These are phyloP conservation scores for Cardamine resedifolia DNA, from an alignment of 345 rosid species.

Conservation along the genomic window DNA sequence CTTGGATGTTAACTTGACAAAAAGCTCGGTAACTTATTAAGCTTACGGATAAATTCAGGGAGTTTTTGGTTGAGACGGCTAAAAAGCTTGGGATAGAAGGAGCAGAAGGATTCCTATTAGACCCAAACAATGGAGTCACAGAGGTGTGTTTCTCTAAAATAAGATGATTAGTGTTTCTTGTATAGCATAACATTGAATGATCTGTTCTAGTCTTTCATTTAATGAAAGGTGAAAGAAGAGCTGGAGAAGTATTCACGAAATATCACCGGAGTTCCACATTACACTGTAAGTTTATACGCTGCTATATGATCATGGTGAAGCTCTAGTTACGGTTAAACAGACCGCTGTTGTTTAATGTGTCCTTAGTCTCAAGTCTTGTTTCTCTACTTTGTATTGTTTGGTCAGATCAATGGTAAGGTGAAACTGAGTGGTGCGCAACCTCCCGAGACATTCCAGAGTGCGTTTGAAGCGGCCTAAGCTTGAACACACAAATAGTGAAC, in stretches of 20 bases:
- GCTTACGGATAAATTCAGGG: conserved; percentile 43
- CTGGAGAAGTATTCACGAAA: conserved; percentile 55
- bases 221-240: conserved; percentile 69
- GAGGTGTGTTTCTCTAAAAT: conserved; percentile 40
- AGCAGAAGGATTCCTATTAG: conserved; percentile 75
- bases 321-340: neutral
- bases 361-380: neutral
- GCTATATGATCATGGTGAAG: neutral
- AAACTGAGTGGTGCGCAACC: conserved; percentile 80
- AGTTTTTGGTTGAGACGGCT: conserved; percentile 78
- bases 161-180: neutral
- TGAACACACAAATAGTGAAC: conserved; percentile 15
- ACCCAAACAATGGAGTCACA: conserved; percentile 63
- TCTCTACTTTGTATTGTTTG: conserved; percentile 10
- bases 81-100: conserved; percentile 72
- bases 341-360: neutral
- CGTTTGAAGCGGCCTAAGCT: conserved; percentile 55
- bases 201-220: neutral
- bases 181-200: neutral
- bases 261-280: conserved; percentile 79
- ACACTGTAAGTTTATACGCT: conserved; percentile 47
- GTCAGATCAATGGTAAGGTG: conserved; percentile 81
- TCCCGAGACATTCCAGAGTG: conserved; percentile 63
- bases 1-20: neutral
- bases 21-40: neutral